These are phyloP conservation scores for Scutellaria galericulata DNA, from an alignment of 257 asterid genomes.

Conservation along the genomic window DNA sequence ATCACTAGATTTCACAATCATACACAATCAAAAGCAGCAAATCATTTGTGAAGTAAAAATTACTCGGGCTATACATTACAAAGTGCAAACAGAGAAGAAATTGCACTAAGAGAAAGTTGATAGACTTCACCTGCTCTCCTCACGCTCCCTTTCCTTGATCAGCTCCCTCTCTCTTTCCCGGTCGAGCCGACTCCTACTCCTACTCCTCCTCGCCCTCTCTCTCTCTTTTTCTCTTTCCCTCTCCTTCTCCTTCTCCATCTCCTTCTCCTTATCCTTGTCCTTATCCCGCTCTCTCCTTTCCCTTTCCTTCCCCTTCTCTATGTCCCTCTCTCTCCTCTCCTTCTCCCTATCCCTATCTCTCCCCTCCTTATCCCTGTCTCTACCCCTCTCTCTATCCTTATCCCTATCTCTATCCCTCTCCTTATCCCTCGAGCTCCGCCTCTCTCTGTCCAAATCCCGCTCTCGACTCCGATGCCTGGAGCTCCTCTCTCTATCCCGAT, in stretches of 20 bases:
- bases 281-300: conserved; percentile 48
- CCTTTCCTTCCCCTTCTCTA: conserved; percentile 43
- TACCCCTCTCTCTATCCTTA: conserved; percentile 45
- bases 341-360: conserved; percentile 49
- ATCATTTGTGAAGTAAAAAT: conserved; percentile 5
- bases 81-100: background rate
- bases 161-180: conserved; percentile 71
- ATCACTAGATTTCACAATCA: conserved; percentile 8
- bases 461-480: conserved; percentile 66
- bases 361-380: conserved; percentile 41
- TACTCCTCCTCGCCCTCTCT: conserved; percentile 49
- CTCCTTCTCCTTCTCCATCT: conserved; percentile 45
- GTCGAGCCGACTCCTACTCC: conserved; percentile 76
- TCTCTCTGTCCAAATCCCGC: conserved; percentile 56
- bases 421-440: conserved; percentile 53
- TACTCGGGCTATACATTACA: background rate
- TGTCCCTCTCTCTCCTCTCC: conserved; percentile 45
- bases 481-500: conserved; percentile 59
- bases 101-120: conserved; percentile 11
- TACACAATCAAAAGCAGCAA: conserved; percentile 16
- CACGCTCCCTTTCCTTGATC: conserved; percentile 73
- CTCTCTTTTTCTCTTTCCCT: conserved; percentile 37
- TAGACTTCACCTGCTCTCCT: conserved; percentile 82
- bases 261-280: conserved; percentile 45
- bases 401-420: conserved; percentile 52